Base-by-base conservation (phyloP, 2,329 filamentous ascomycete species). In the Arthrobotrys conoides region DNA sequence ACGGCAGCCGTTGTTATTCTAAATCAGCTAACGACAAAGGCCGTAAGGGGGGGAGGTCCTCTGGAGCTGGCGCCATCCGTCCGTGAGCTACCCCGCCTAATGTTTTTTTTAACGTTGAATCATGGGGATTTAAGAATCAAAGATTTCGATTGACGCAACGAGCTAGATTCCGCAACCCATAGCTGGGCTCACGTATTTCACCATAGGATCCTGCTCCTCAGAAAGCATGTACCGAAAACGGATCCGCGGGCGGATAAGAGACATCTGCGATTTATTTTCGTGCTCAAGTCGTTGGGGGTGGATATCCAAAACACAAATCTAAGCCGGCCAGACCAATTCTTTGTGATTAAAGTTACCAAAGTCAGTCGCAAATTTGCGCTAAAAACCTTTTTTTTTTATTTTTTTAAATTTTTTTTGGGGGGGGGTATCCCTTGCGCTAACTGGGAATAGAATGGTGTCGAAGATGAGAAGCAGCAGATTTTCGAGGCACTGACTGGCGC, bases 181-280 rank as follows among this genome's bases (percentile, higher is more conserved):
- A 63, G 36, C n/a, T 78, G 75, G 75, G 55, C 75, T 22, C 53
- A 78, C 30, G 68, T 63, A 3, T 78, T 78, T 27, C 53, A 78
- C 41, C 75, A 78, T 44, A 55, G 75, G 38, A 66, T 78, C 49
- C 24, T 78, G 22, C 55, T 78, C 27, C 63, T 78, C 38, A 71
- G 75, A 30, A 78, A 78, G 30, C 75, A 78, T 68, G 36, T 78
- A 59, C 75, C 68, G 46, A 71, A 68, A 64, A 78, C 68, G 51
- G 68, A 72, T 41, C 68, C 49, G 55, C 36, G 24, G 36, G 41
- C 48, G 36, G 53, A 48, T 65, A 68, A 72, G 44, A 78, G 75
- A 46, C 75, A 65, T 69, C 14, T 78, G 38, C 75, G 75, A 44
- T 78, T 78, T 55, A 70, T 78, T 36, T 78, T 78, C 68, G 63